A percentile compares a stretch with the other conserved stretches of the same genome.
phyloP scores from a whole-genome alignment of 2,329 filamentous ascomycete genomes.

The Sclerotinia minor region DNA sequence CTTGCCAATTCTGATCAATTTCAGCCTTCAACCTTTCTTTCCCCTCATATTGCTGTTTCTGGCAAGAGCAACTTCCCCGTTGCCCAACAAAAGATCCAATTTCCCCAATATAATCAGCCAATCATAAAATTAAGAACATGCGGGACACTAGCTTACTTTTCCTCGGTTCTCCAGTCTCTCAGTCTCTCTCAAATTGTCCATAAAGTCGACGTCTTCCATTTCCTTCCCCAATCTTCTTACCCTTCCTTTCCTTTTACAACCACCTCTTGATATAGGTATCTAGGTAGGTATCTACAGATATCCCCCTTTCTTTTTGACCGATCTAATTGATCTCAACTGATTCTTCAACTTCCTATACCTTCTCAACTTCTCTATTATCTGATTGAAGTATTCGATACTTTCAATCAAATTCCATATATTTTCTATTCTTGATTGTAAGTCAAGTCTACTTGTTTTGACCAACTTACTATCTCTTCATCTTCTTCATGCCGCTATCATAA shows the following conservation, averaged over 20 bases:
- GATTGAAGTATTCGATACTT: constrained; percentile 1
- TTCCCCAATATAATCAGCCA: background rate
- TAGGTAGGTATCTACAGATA: background rate
- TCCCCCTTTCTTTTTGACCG: background rate
- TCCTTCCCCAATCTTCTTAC: background rate
- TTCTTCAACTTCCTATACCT: background rate
- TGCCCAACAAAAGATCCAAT: background rate
- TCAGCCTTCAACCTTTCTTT: background rate
- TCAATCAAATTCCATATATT: background rate
- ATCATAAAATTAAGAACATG: background rate
- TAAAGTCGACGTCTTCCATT: background rate
- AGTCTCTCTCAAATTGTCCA: background rate
- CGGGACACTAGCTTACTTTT: background rate
- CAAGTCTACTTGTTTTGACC: background rate
- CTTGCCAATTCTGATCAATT: background rate
- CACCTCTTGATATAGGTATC: background rate
- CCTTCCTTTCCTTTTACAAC: background rate
- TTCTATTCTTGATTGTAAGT: constrained; percentile 7
- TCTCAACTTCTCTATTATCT: background rate
- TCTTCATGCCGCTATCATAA: background rate
- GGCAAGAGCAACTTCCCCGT: constrained; percentile 1
- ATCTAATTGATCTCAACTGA: background rate
- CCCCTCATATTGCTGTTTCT: background rate
- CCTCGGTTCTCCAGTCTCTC: background rate
- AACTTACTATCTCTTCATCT: background rate